phyloP scores from a whole-genome alignment of 768 basidiomycete genomes.

The Termitomyces sp. region DNA sequence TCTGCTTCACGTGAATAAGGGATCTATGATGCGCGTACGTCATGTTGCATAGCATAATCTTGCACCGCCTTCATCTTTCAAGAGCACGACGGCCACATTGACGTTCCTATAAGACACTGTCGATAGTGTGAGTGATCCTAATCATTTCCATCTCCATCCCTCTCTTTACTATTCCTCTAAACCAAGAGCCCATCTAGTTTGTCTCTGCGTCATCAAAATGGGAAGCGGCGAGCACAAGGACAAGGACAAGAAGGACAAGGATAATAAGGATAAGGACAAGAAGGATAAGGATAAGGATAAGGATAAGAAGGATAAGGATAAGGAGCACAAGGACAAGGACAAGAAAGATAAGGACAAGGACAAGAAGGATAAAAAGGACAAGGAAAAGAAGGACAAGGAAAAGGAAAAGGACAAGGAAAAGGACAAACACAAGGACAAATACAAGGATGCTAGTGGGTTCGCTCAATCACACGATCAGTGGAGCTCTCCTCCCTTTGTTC shows the following conservation, averaged over 20 bases:
- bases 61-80: neutral
- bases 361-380: conserved; percentile 22
- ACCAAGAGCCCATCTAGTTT: neutral
- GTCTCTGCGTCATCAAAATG: neutral
- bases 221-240: conserved; percentile 20
- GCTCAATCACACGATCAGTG: conserved; percentile 9
- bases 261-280: conserved; percentile 23
- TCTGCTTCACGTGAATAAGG: neutral
- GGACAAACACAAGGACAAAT: conserved; percentile 8
- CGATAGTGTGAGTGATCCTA: neutral
- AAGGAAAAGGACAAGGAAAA: conserved; percentile 10
- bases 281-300: conserved; percentile 9
- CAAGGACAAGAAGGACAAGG: conserved; percentile 20
- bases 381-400: conserved; percentile 19
- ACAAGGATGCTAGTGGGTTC: neutral
- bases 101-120: neutral
- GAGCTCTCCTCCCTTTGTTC: conserved; percentile 21
- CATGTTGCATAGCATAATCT: no score
- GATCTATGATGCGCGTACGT: neutral
- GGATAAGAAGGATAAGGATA: conserved; percentile 17
- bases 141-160: neutral
- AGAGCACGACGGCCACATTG: neutral
- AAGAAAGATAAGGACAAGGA: conserved; percentile 25
- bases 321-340: conserved; percentile 23
- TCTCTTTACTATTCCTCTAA: neutral